Evolutionary conservation across 1,139 yeast species (phyloP).

Genomic region (Candida anutae): DNA sequence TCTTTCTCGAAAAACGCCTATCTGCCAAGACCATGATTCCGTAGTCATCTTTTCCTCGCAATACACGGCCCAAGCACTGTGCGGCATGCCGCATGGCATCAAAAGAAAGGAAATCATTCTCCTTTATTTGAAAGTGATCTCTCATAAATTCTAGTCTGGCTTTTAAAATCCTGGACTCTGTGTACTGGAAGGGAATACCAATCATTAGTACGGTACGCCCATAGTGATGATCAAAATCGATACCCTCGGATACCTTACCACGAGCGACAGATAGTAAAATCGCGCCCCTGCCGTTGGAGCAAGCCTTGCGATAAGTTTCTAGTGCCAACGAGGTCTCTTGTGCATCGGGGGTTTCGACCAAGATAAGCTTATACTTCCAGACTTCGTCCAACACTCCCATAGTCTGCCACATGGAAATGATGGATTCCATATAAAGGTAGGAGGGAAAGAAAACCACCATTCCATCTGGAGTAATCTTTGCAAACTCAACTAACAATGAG

Average conservation of each 20-base stretch:
- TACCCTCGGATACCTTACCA: slow-evolving; percentile 97
- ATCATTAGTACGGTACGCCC: slow-evolving; percentile 97
- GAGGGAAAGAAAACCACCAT: slow-evolving; percentile 97
- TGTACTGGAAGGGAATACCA: slow-evolving; percentile 98
- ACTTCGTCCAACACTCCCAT: slow-evolving; percentile 98
- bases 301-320: slow-evolving; percentile 93
- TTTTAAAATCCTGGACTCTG: slow-evolving; percentile 90
- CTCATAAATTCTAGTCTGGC: slow-evolving; percentile 90
- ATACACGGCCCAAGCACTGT: slow-evolving; percentile 92
- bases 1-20: slow-evolving; percentile 80
- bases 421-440: slow-evolving; percentile 93
- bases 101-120: slow-evolving; percentile 89
- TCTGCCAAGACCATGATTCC: slow-evolving; percentile 98
- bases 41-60: slow-evolving; percentile 96
- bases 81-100: slow-evolving; percentile 99
- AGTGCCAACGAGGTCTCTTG: slow-evolving; percentile 94
- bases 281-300: slow-evolving; percentile 97
- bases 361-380: slow-evolving; percentile 90
- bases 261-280: slow-evolving; percentile 94
- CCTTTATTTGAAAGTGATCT: slow-evolving; percentile 86
- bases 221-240: slow-evolving; percentile 97
- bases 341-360: slow-evolving; percentile 99
- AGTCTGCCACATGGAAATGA: slow-evolving; percentile 95
- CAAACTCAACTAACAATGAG: slow-evolving; percentile 79
- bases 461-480: slow-evolving; percentile 96